Conservation (phyloP, 139 green algal genomes). For the Asterochloris erici region DNA sequence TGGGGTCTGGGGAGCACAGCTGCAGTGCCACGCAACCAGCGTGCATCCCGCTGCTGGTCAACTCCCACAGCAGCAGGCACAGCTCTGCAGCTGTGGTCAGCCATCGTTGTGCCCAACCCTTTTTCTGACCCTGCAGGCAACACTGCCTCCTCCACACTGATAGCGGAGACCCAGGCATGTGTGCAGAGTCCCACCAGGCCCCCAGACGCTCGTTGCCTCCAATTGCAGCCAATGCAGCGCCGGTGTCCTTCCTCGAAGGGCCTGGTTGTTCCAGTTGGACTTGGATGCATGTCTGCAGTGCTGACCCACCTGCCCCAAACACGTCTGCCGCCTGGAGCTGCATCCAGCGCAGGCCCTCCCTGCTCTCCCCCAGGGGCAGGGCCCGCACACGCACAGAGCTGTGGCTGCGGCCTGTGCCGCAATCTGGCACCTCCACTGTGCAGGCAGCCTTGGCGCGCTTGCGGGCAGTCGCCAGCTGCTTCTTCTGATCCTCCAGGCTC, state of each 20-base stretch:
- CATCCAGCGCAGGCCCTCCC: slow-evolving; percentile 27
- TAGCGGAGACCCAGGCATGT: not conserved
- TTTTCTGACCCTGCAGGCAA: not conserved
- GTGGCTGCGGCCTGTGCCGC: not conserved
- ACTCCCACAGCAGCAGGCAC: not conserved
- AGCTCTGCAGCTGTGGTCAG: too few relatives aligned
- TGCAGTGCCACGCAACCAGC: not conserved
- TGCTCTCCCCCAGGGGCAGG: slow-evolving; percentile 29
- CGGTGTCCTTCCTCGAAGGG: too few relatives aligned
- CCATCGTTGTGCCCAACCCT: too few relatives aligned
- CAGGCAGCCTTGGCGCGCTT: slow-evolving; percentile 22
- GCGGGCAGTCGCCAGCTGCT: slow-evolving; percentile 27
- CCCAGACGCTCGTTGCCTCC: not conserved
- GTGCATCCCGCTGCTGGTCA: not conserved
- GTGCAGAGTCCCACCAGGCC: not conserved
- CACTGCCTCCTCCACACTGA: not conserved
- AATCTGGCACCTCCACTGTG: not conserved
- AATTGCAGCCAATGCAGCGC: not conserved
- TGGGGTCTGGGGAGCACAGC: too few relatives aligned
- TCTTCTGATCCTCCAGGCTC: slow-evolving; percentile 42
- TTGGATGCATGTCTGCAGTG: not conserved
- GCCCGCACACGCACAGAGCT: slow-evolving; percentile 14
- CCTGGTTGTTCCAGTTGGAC: not conserved
- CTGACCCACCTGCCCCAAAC: not conserved
- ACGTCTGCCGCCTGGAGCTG: slow-evolving; percentile 22